Evolutionary conservation across 2,329 filamentous ascomycete genomes (phyloP).

Genomic region (Aureobasidium sp.): DNA sequence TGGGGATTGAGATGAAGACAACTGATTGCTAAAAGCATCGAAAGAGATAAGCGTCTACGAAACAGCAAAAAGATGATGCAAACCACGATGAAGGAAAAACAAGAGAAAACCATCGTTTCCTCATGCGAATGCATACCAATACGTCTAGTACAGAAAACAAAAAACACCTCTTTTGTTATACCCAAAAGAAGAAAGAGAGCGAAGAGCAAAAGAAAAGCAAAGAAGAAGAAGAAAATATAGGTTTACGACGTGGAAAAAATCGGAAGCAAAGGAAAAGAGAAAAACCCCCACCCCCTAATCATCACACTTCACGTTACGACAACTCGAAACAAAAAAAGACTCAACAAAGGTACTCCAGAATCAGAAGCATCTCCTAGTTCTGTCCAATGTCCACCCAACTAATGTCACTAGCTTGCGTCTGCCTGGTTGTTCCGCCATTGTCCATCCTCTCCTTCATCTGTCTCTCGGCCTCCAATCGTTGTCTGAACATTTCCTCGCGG

Average conservation of each 20-base stretch:
- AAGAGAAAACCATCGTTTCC: too few species aligned
- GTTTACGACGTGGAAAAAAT: not conserved
- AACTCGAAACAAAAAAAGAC: not conserved
- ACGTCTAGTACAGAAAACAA: too few species aligned
- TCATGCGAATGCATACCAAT: not conserved
- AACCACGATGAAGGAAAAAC: too few species aligned
- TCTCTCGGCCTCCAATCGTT: not conserved
- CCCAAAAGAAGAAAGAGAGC: not conserved
- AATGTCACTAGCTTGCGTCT: constrained; percentile 1
- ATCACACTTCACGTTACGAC: too few species aligned
- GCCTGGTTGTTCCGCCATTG: not conserved
- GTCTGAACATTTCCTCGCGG: not conserved
- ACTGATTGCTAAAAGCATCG: too few species aligned
- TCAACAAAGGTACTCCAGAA: not conserved
- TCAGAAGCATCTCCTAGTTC: constrained; percentile 8
- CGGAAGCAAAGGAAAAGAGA: not conserved
- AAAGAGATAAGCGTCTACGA: too few species aligned
- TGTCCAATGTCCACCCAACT: constrained; percentile 12
- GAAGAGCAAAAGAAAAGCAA: not conserved
- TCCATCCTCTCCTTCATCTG: not conserved
- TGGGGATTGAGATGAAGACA: too few species aligned
- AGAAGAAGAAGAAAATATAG: not conserved
- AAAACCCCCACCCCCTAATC: not conserved
- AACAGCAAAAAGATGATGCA: too few species aligned
- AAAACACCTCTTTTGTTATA: not conserved